Base-by-base conservation (phyloP, 2,329 filamentous ascomycete species). In the Sporothrix euskadiensis region DNA sequence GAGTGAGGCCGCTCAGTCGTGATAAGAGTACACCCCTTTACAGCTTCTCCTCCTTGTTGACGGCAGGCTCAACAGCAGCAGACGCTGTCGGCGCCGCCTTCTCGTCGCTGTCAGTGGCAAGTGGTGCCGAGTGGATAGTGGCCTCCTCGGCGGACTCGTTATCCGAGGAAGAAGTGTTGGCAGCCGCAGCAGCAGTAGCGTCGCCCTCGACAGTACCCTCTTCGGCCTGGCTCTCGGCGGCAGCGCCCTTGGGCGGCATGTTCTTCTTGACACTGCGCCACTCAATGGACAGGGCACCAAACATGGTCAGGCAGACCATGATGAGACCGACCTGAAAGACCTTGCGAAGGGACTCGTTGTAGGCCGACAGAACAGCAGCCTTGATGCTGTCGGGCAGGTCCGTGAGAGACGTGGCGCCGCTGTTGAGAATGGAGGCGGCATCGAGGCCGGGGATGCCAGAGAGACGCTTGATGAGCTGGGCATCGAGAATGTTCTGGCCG, bases 271-370 rank as follows among this genome's bases (percentile, higher is more conserved):
- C 81, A 69, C 80, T 84, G 73, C 78, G 87, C 89, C 89, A 92
- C 81, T 92, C 87, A 76, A 92, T 85, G 7, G 83, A 81, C 0
- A 84, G 77, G 0, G 85, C 83, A 0, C 88, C 90, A 8, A 90
- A 52, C 16, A 91, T 83, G 4, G 84, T 85, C 9, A 90, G 73
- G 8, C 83, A 83, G 0, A 85, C 83, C 78, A 90, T 81, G 1
- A 87, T 85, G 8, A 90, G 82, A 1, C 84, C 86, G 9, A 92
- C 87, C 75, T 88, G 86, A 78, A 91, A 93, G 0, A 86, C 86
- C 73, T 85, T 81, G 1, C 85, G 84, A 52, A 93, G 80, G 0
- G 89, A 84, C 32, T 83, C 79, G 78, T 92, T 92, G 81, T 93
- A 93, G 0, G 85, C 88, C 0, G 16, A 1, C 16, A 74, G 71